These are phyloP conservation scores for Oxyria digyna DNA, from an alignment of 148 eudicot genomes.

Conservation along the genomic window DNA sequence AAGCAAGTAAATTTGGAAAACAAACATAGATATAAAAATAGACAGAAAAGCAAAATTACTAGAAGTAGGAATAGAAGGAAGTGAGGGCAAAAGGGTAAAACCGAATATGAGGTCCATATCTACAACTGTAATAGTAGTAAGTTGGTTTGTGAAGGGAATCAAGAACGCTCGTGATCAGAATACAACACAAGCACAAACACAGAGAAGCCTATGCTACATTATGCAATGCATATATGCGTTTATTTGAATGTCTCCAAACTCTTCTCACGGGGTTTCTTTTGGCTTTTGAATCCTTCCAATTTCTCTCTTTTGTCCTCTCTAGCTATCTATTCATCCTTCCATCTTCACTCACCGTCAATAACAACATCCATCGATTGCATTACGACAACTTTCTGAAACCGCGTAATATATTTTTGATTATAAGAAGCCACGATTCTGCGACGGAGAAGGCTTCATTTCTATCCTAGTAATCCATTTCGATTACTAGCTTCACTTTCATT, in stretches of 20 bases:
- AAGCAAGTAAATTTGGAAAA: not conserved
- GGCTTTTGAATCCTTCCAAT: conserved; percentile 4
- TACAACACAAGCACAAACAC: not conserved
- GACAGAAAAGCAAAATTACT: not conserved
- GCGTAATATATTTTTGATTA: not conserved
- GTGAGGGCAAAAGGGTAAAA: not conserved
- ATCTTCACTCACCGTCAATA: not conserved
- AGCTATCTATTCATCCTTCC: not conserved
- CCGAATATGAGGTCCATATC: not conserved
- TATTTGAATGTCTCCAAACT: conserved; percentile 2
- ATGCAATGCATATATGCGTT: not conserved
- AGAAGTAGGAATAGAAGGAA: not conserved
- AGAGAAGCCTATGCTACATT: conserved; percentile 3
- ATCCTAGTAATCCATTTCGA: too few species aligned
- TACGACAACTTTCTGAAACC: not conserved
- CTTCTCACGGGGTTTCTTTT: not conserved
- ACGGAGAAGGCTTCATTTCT: too few species aligned
- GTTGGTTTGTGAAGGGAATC: not conserved
- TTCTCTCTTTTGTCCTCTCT: conserved; percentile 4
- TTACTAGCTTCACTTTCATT: too few species aligned
- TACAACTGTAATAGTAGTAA: not conserved
- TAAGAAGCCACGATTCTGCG: too few species aligned
- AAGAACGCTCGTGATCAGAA: not conserved
- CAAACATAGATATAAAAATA: not conserved
- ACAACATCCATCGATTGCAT: not conserved